Evolutionary conservation across 1,139 yeast genomes (phyloP), one percentile per base, ranked within the genome.

Genomic region (Sugiyamaella grinbergsii): DNA sequence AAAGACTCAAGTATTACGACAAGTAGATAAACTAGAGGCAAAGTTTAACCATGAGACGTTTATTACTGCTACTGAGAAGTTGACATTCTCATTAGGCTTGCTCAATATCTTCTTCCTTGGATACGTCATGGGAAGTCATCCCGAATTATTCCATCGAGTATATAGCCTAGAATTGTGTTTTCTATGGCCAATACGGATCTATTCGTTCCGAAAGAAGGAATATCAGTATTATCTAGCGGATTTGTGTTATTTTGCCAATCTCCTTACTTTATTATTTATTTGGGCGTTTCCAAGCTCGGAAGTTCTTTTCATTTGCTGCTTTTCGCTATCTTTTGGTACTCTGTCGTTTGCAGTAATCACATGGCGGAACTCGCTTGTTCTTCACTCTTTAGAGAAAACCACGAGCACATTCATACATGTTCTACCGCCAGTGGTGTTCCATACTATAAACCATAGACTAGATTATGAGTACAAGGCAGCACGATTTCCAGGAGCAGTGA

Each of bases 281-380:
- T 93, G 98, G 98, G 74, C 81, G 5, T 81, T 83, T 57, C 97
- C 98, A 0, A 64, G 75, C 39, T 87, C 95, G 0, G 75, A 76
- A 40, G 77, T 82, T 51, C 72, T 93, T 37, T 91, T 85, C 68
- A 80, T 88, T 22, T 78, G 93, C 7, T 90, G 94, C 59, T 91
- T 88, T 69, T 85, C 96, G 11, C 79, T 93, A 53, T 79, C 95
- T 1, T 82, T 85, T 73, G 98, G 98, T 1, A 88, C 97, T 0
- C 71, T 93, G 49, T 80, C 96, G 7, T 91, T 89, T 79, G 98
- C 98, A 0, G 96, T 93, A 16, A 83, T 91, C 34, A 88, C 97
- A 0, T 93, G 98, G 98, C 77, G 96, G 62, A 93, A 93, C 66
- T 90, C 96, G 6, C 75, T 93, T 52, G 98, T 93, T 6, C 75